Percentiles rank a stretch among this genome's conserved stretches.
These are phyloP conservation scores for Sporisorium graminicola DNA, from an alignment of 1,284 basidiomycete species.

Conservation along the genomic window DNA sequence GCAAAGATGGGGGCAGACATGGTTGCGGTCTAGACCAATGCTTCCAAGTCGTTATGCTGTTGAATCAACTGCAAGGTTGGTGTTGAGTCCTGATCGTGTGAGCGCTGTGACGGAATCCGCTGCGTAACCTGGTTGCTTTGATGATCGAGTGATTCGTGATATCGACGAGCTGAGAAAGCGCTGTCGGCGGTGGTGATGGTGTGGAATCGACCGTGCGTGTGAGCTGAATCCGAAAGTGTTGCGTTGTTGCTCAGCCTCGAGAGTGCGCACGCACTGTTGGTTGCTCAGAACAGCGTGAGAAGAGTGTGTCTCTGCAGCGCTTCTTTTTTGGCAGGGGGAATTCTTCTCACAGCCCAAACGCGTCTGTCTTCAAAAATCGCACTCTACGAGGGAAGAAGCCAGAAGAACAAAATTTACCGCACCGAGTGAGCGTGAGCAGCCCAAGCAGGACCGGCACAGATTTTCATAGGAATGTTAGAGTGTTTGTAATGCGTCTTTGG, in stretches of 20 bases:
- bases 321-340: background rate
- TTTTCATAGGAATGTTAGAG: slow-evolving; percentile 10
- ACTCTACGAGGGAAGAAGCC: slow-evolving; percentile 24
- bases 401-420: slow-evolving; percentile 41
- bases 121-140: background rate
- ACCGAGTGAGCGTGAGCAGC: background rate
- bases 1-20: slow-evolving; percentile 69
- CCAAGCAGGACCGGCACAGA: no score
- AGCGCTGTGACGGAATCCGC: background rate
- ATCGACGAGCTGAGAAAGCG: background rate
- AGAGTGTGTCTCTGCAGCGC: slow-evolving; percentile 4
- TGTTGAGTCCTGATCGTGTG: background rate
- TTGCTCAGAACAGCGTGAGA: background rate
- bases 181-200: background rate
- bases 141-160: no score
- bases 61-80: background rate
- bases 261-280: background rate
- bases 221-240: slow-evolving; percentile 22
- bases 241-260: slow-evolving; percentile 3
- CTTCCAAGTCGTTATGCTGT: background rate
- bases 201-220: background rate
- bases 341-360: slow-evolving; percentile 1
- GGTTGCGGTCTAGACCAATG: background rate
- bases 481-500: background rate
- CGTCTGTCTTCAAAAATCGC: background rate